Percentiles rank a stretch among this genome's conserved stretches.
phyloP scores from a whole-genome alignment of 345 rosid species.

The Lepidium sativum region DNA sequence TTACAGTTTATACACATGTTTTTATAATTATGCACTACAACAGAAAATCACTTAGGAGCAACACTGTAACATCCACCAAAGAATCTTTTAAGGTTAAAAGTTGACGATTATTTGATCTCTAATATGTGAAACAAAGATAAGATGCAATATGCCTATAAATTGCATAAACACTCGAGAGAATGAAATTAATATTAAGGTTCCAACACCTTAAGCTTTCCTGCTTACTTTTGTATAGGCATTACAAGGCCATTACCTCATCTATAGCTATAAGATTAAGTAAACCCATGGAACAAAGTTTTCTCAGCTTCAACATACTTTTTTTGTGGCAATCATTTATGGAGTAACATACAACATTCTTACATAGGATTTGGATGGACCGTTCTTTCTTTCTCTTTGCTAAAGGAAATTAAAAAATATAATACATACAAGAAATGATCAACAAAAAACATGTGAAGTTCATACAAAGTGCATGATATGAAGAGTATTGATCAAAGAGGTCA shows the following conservation, averaged over 20 bases:
- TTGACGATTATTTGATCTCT: conserved; percentile 79
- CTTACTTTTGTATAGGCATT: background rate
- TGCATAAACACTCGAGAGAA: conserved; percentile 9
- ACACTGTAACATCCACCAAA: conserved; percentile 67
- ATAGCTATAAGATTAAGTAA: conserved; percentile 82
- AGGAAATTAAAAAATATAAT: background rate
- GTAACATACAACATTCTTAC: conserved; percentile 92
- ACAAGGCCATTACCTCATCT: conserved; percentile 56
- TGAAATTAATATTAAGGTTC: background rate
- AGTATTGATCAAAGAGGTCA: background rate
- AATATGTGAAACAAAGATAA: conserved; percentile 34
- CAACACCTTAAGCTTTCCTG: conserved; percentile 3
- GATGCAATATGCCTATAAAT: conserved; percentile 86
- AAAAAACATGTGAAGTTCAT: background rate
- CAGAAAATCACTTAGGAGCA: conserved; percentile 77
- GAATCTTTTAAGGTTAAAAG: conserved; percentile 70
- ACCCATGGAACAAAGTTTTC: conserved; percentile 63
- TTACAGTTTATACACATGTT: too few relatives aligned
- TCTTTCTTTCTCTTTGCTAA: too few relatives aligned
- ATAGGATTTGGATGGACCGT: too few relatives aligned
- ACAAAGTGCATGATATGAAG: background rate
- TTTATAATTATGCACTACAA: too few relatives aligned
- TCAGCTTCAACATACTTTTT: conserved; percentile 75
- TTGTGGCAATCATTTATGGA: conserved; percentile 77
- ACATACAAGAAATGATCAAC: background rate